Percentiles rank a stretch among this genome's conserved stretches.
phyloP scores from a whole-genome alignment of 2,329 filamentous ascomycete genomes.

The Verticillium nubilum region DNA sequence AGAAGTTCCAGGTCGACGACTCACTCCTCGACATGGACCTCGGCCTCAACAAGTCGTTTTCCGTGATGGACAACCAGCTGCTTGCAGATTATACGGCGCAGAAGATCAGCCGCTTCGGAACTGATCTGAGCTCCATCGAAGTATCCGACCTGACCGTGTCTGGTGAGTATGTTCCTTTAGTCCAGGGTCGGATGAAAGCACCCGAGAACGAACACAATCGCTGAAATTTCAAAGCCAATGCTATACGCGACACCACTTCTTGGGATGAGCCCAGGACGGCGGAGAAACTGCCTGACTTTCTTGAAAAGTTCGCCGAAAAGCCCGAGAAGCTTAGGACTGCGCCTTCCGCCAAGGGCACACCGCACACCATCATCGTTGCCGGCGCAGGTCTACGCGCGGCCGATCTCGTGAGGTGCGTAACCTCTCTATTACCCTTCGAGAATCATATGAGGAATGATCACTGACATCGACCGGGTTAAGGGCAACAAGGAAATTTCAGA shows the following conservation, averaged over 20 bases:
- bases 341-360: constrained; percentile 63
- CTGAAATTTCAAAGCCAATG: constrained; percentile 47
- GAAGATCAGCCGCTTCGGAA: constrained; percentile 70
- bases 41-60: constrained; percentile 74
- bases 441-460: background rate
- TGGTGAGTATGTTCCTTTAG: constrained; percentile 42
- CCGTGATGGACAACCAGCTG: constrained; percentile 75
- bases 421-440: too few relatives aligned
- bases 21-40: constrained; percentile 60
- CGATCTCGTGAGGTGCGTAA: constrained; percentile 66
- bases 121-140: constrained; percentile 77
- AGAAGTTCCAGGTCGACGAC: constrained; percentile 49
- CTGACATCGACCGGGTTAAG: constrained; percentile 29
- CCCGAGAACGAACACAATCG: background rate
- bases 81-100: constrained; percentile 83
- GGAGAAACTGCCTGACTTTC: constrained; percentile 70
- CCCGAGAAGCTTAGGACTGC: constrained; percentile 56
- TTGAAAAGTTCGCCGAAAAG: constrained; percentile 61
- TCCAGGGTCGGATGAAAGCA: background rate
- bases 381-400: constrained; percentile 80
- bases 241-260: constrained; percentile 73
- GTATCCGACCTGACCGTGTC: constrained; percentile 76
- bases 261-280: constrained; percentile 63
- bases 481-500: constrained; percentile 71
- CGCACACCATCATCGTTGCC: constrained; percentile 86